These are phyloP conservation scores for Cardamine occulta DNA, from an alignment of 345 rosid genomes.

Conservation along the genomic window DNA sequence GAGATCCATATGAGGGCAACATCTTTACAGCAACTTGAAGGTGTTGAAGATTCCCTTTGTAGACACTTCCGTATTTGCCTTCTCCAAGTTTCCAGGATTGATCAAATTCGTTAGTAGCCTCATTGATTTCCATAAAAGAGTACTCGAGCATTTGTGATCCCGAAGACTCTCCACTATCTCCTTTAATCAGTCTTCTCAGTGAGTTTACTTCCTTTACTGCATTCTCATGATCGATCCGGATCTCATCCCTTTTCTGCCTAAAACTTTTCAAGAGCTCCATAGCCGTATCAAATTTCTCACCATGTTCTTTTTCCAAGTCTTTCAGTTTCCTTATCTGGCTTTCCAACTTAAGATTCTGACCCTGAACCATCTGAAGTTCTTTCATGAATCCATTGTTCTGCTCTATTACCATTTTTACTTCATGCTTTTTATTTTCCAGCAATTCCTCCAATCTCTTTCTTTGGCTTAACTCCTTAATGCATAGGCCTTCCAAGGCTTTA, in stretches of 20 bases:
- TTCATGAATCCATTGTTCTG: constrained; percentile 50
- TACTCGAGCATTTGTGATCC: constrained; percentile 66
- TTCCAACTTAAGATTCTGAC: constrained; percentile 57
- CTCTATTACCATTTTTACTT: constrained; percentile 52
- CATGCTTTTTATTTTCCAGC: constrained; percentile 57
- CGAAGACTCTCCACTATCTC: constrained; percentile 49
- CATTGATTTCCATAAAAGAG: constrained; percentile 78
- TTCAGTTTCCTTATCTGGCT: constrained; percentile 55
- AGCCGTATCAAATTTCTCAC: constrained; percentile 82
- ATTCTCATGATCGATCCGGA: constrained; percentile 59
- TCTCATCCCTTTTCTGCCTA: constrained; percentile 70
- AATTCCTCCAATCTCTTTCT: constrained; percentile 67
- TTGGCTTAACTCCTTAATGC: constrained; percentile 60
- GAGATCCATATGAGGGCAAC: constrained; percentile 81
- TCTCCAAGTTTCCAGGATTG: constrained; percentile 85
- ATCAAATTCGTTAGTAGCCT: constrained; percentile 76
- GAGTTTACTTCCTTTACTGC: constrained; percentile 52
- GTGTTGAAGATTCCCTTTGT: constrained; percentile 73
- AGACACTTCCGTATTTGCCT: constrained; percentile 77
- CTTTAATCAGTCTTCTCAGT: constrained; percentile 48
- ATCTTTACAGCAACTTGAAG: constrained; percentile 80
- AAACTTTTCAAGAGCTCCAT: constrained; percentile 77
- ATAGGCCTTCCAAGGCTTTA: constrained; percentile 63
- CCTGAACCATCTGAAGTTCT: constrained; percentile 58
- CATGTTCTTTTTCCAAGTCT: constrained; percentile 56